These are phyloP conservation scores for Nephelium lappaceum DNA, from an alignment of 345 rosid genomes.

Conservation along the genomic window DNA sequence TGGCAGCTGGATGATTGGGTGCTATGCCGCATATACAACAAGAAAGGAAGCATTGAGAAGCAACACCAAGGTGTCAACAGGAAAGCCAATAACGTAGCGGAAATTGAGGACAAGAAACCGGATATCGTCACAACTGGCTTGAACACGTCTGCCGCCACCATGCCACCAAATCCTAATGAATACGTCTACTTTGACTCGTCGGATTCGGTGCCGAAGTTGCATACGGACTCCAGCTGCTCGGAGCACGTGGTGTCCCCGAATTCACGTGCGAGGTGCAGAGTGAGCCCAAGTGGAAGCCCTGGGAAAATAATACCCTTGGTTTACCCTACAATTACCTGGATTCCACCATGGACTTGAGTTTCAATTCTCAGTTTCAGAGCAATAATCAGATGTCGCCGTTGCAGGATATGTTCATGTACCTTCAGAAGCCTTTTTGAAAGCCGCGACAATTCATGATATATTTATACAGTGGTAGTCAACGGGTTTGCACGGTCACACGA, in stretches of 20 bases:
- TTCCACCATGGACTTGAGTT: conserved; percentile 38
- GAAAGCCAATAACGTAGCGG: conserved; percentile 9
- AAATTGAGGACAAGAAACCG: conserved; percentile 50
- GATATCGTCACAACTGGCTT: conserved; percentile 16
- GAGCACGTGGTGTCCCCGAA: conserved; percentile 79
- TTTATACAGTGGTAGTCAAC: neutral
- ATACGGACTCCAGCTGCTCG: conserved; percentile 81
- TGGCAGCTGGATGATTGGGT: conserved; percentile 98
- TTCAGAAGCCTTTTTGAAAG: conserved; percentile 53
- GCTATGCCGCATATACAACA: conserved; percentile 91
- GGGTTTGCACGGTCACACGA: conserved; percentile 47
- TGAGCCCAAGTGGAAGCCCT: conserved; percentile 65
- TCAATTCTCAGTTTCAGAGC: conserved; percentile 39
- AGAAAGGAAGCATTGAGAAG: conserved; percentile 77
- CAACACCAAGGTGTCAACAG: conserved; percentile 18
- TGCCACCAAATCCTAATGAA: conserved; percentile 35
- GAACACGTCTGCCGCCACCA: conserved; percentile 19
- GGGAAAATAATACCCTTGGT: conserved; percentile 37
- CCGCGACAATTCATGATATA: neutral
- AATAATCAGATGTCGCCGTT: conserved; percentile 63
- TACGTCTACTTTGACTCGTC: conserved; percentile 59
- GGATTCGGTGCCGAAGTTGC: conserved; percentile 84
- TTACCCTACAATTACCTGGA: conserved; percentile 54
- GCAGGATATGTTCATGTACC: conserved; percentile 73
- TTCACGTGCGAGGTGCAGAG: conserved; percentile 93